Evolutionary conservation across 768 basidiomycete genomes (phyloP), one percentile per base, ranked within the genome.

Genomic region (Cyclocybe aegerita): DNA sequence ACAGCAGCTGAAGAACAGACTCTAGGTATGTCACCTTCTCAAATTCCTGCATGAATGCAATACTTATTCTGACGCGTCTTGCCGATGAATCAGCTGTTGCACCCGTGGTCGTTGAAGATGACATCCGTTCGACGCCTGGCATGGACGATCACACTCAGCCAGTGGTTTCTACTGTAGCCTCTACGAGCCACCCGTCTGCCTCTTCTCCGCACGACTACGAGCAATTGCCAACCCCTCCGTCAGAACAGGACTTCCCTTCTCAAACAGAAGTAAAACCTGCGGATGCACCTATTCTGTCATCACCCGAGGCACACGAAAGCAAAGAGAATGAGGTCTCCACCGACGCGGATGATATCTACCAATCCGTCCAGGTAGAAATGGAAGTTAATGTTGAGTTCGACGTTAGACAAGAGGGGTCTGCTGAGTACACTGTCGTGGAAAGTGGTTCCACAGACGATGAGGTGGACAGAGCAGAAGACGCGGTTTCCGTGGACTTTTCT

Each of bases 211-310:
- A 33, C 29, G 57, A 55, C 23, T 46, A 50, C 39, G 57, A 53
- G 17, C 61, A 63, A 35, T 59, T 61, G 23, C 61, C 61, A 7
- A 61, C 62, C 2, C 61, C 62, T 16, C 60, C 59, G 7, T 62
- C 65, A 9, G 65, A 66, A 43, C 45, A 39, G 33, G 16, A 23
- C 9, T 42, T 23, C 23, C 23, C 23, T 23, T 23, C 23, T 23
- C 23, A 23, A 23, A 23, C 23, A 5, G 23, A 3, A 23, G 23
- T 5, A 23, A 23, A 23, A 5, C 23, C 5, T 3, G 23, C 23
- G 23, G 23, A 23, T 23, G 23, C 23, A 9, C 40, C 29, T 34
- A 23, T 30, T 29, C 6, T 36, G 11, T 9, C 39, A 6, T 17
- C 49, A 15, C 10, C 23, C n/a, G 6, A 9, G 14, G 35, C 40